Evolutionary conservation across 345 rosid species (phyloP).

Genomic region (Eucalyptus coolabah): DNA sequence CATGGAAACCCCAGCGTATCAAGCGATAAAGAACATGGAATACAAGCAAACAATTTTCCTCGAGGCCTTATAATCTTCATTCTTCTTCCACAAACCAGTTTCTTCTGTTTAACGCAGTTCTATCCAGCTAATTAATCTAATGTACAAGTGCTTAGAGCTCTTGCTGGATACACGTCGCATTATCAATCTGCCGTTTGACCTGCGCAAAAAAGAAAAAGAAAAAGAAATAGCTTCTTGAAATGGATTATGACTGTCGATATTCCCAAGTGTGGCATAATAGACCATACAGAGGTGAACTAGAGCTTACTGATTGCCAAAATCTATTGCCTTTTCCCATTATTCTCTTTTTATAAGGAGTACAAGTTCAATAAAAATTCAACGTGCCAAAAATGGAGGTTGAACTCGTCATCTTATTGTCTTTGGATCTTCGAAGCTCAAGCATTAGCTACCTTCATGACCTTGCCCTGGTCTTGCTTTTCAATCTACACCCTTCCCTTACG

Average conservation of each 20-base stretch:
- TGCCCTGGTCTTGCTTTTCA: not conserved
- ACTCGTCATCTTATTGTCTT: not conserved
- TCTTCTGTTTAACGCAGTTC: not conserved
- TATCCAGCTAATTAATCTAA: not conserved
- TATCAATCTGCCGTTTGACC: not conserved
- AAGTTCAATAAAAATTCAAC: not conserved
- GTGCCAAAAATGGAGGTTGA: not conserved
- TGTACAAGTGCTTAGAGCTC: not conserved
- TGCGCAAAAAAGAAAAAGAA: not conserved
- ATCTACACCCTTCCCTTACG: not conserved
- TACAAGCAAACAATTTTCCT: not conserved
- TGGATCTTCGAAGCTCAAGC: not conserved
- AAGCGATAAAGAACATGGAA: not conserved
- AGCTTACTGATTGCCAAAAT: not conserved
- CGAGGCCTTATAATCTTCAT: not conserved
- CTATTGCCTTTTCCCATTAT: not conserved
- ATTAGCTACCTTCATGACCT: not conserved
- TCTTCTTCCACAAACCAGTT: not conserved
- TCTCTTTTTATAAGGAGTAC: not conserved
- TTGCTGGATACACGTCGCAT: not conserved
- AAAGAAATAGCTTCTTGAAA: not conserved
- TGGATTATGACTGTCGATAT: not conserved
- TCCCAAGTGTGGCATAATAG: not conserved
- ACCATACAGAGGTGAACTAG: not conserved
- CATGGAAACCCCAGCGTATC: not conserved